phyloP scores from a whole-genome alignment of 768 basidiomycete species.

The Mycena polygramma region DNA sequence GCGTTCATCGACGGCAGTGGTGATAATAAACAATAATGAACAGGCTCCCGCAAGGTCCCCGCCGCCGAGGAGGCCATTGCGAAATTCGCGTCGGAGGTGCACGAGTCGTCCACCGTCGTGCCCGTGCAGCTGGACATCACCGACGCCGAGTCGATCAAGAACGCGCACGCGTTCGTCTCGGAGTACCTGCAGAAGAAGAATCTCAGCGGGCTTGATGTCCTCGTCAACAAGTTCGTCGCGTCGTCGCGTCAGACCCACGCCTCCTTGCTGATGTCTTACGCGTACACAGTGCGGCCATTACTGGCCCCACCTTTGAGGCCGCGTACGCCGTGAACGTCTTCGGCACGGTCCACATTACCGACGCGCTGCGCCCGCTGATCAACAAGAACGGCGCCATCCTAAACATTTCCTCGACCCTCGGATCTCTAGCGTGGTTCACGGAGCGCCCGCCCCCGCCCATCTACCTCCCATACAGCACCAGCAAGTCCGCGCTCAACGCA shows the following conservation, averaged over 20 bases:
- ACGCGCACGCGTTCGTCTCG: conserved; percentile 8
- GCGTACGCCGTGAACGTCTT: conserved; percentile 23
- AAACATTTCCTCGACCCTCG: conserved; percentile 27
- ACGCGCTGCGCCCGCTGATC: conserved; percentile 26
- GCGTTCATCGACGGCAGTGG: not conserved
- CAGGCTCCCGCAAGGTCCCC: conserved; percentile 28
- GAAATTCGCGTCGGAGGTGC: conserved; percentile 18
- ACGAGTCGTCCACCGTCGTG: conserved; percentile 25
- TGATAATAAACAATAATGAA: not conserved
- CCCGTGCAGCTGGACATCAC: conserved; percentile 36
- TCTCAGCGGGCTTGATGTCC: conserved; percentile 16
- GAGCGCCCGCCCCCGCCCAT: conserved; percentile 5
- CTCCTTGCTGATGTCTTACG: too few species aligned
- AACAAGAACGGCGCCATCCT: conserved; percentile 24
- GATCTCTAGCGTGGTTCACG: conserved; percentile 3
- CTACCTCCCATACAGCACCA: conserved; percentile 16
- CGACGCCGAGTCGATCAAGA: conserved; percentile 26
- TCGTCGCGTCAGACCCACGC: not conserved
- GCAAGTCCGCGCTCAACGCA: conserved; percentile 30
- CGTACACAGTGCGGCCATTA: conserved; percentile 3
- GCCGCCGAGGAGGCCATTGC: conserved; percentile 24
- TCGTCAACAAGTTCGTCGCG: conserved; percentile 28
- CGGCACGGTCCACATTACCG: conserved; percentile 22
- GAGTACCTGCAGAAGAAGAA: not conserved
- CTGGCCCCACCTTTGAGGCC: not conserved